These are phyloP conservation scores for Aspergillus nidulans DNA, from an alignment of 495 filamentous ascomycete genomes.

Conservation along the genomic window DNA sequence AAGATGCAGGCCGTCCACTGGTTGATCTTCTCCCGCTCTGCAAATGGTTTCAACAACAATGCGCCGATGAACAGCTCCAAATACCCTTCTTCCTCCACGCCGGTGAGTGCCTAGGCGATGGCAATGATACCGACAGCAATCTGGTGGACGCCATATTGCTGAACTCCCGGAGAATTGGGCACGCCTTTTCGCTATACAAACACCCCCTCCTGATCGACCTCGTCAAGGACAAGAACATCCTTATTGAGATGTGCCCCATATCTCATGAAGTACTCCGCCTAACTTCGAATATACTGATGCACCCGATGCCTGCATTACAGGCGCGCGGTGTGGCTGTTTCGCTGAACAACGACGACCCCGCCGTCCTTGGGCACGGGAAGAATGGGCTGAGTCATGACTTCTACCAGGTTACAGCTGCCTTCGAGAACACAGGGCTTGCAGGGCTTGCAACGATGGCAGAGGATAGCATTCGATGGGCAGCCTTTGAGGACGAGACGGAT, in stretches of 20 bases:
- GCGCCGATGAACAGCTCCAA: neutral
- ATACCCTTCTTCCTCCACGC: conserved; percentile 18
- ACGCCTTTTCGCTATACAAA: conserved; percentile 15
- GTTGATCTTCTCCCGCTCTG: conserved; percentile 10
- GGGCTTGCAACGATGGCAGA: conserved; percentile 18
- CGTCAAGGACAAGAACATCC: conserved; percentile 9
- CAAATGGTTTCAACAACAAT: conserved; percentile 13
- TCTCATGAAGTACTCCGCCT: conserved; percentile 13
- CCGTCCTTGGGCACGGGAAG: conserved; percentile 71
- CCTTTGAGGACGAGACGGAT: conserved; percentile 12
- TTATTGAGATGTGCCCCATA: conserved; percentile 16
- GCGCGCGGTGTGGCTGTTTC: conserved; percentile 35
- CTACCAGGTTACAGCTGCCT: conserved; percentile 84
- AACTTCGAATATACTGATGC: conserved; percentile 13
- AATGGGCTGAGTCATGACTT: conserved; percentile 84
- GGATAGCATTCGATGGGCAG: conserved; percentile 14
- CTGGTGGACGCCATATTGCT: conserved; percentile 13
- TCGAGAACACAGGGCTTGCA: conserved; percentile 73
- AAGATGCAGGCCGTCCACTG: conserved; percentile 6
- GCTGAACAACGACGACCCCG: conserved; percentile 84
- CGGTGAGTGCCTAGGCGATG: conserved; percentile 15
- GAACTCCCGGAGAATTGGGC: conserved; percentile 13
- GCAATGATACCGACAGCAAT: conserved; percentile 10
- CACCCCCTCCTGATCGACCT: conserved; percentile 14
- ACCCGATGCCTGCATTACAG: conserved; percentile 13